Conservation (phyloP, 495 filamentous ascomycete genomes). For the Neurospora sp. region DNA sequence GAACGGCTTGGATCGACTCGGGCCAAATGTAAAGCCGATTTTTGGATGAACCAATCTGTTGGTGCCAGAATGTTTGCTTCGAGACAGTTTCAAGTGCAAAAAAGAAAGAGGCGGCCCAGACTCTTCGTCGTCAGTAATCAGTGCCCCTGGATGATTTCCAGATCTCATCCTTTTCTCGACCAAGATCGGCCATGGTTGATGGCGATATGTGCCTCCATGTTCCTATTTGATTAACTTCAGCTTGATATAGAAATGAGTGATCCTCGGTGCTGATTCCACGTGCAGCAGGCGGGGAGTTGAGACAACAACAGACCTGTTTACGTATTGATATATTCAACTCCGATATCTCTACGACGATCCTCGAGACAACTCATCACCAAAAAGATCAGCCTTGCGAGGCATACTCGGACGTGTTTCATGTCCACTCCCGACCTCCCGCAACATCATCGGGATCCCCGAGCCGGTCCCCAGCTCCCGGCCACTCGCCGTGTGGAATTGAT, state of each 20-base stretch:
- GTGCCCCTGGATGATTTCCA: background rate
- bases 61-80: background rate
- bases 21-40: background rate
- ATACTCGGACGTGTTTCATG: background rate
- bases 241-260: background rate
- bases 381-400: background rate
- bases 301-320: background rate
- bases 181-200: background rate
- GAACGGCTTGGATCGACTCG: background rate
- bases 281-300: background rate
- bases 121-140: background rate
- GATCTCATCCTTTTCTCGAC: background rate
- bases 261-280: background rate
- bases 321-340: background rate
- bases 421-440: background rate
- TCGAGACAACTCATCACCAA: background rate
- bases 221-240: background rate
- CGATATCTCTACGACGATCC: background rate
- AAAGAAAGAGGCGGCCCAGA: background rate
- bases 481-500: background rate
- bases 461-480: background rate
- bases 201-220: background rate
- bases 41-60: background rate
- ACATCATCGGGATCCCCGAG: background rate
- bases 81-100: background rate